Evolutionary conservation across 1,139 yeast genomes (phyloP).

Genomic region (Williopsis jadinii): DNA sequence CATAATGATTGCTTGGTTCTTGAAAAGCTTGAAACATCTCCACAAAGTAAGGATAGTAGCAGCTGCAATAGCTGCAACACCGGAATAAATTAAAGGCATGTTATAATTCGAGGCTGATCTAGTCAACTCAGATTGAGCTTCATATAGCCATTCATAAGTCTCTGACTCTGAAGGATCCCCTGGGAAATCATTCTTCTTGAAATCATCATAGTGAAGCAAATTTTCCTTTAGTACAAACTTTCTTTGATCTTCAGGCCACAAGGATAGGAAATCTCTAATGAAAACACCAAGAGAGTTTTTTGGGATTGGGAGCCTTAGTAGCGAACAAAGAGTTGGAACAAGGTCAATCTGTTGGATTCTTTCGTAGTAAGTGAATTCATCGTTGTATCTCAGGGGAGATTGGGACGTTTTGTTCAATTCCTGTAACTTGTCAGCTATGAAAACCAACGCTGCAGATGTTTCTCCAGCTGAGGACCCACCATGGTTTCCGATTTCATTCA

Average conservation of each 20-base stretch:
- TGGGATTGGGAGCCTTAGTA: conserved; percentile 80
- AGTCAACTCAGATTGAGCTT: conserved; percentile 51
- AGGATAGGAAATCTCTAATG: conserved; percentile 45
- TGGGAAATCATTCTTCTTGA: conserved; percentile 17
- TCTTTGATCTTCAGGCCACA: conserved; percentile 41
- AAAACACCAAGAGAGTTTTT: conserved; percentile 77
- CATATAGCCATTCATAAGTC: conserved; percentile 33
- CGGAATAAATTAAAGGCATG: conserved; percentile 41
- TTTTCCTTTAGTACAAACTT: conserved; percentile 45
- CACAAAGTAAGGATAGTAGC: conserved; percentile 16
- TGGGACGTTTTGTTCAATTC: conserved; percentile 15
- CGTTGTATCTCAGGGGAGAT: conserved; percentile 37
- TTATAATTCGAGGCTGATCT: conserved; percentile 72
- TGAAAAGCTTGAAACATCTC: conserved; percentile 18
- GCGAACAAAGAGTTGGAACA: conserved; percentile 74
- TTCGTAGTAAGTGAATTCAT: conserved; percentile 44
- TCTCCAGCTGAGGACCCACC: conserved; percentile 94
- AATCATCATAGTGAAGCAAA: conserved; percentile 47
- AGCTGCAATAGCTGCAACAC: conserved; percentile 33
- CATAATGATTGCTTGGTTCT: conserved; percentile 4
- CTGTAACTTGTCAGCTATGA: conserved; percentile 57
- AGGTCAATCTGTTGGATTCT: conserved; percentile 74
- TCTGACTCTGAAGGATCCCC: conserved; percentile 3
- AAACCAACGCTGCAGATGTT: conserved; percentile 74
- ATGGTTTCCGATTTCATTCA: conserved; percentile 85